Conservation (phyloP, 1,284 basidiomycete species). For the Lignosus rhinocerotis region DNA sequence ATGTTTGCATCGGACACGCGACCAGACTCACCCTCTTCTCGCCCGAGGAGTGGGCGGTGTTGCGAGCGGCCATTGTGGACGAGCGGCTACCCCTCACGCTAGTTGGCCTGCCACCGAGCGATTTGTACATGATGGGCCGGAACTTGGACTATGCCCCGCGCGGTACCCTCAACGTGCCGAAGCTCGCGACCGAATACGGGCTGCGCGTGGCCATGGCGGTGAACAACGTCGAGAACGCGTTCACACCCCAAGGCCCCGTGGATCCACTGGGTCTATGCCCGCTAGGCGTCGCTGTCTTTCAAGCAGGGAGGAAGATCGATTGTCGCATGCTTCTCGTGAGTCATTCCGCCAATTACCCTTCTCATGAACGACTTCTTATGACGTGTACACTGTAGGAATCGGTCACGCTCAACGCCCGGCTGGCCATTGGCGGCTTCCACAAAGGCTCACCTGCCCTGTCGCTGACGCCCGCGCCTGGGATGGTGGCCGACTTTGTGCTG, state of each 20-base stretch:
- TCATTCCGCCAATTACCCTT: conserved; percentile 3
- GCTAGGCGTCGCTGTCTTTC: conserved; percentile 61
- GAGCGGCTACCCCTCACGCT: conserved; percentile 48
- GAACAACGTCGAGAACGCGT: conserved; percentile 67
- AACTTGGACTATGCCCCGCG: conserved; percentile 35
- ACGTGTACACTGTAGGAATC: conserved; percentile 24
- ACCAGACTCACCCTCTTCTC: conserved; percentile 57
- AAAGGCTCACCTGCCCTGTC: conserved; percentile 30
- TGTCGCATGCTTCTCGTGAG: conserved; percentile 50
- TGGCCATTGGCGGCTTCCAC: conserved; percentile 42
- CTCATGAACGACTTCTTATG: background rate
- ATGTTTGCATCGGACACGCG: conserved; percentile 60
- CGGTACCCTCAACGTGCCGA: conserved; percentile 53
- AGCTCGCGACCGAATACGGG: conserved; percentile 44
- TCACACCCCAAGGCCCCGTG: conserved; percentile 63
- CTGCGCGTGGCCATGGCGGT: conserved; percentile 56
- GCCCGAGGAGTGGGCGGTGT: conserved; percentile 43
- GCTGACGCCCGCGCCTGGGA: conserved; percentile 38
- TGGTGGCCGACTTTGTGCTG: conserved; percentile 60
- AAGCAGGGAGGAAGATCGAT: conserved; percentile 49
- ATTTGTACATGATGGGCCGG: conserved; percentile 67
- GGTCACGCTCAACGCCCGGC: conserved; percentile 28
- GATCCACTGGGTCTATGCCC: conserved; percentile 61
- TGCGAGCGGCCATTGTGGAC: conserved; percentile 32
- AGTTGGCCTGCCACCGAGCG: conserved; percentile 60